Evolutionary conservation across 371 early-diverging fungal species (phyloP), one percentile per base, ranked within the genome.

Genomic region (Syncephalastrum sp.): DNA sequence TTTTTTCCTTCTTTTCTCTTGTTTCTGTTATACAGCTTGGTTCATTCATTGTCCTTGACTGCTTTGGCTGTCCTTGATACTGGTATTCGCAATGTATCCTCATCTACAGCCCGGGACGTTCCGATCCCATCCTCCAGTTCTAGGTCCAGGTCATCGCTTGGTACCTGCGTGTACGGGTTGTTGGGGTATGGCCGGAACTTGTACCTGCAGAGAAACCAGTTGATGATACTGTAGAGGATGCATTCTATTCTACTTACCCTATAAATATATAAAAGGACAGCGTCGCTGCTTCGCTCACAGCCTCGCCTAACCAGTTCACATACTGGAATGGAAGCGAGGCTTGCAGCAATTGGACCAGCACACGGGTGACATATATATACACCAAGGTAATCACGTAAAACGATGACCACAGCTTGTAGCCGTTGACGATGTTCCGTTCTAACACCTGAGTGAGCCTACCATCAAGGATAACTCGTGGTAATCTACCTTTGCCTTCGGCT

Each of bases 301-400:
- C 68, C 63, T 80, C 82, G 14, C 82, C 81, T 47, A 77, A 29
- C 84, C 84, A 83, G 4, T 59, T 71, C 7, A 82, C 76, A 59
- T 80, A 83, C 19, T 64, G 79, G 51, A 68, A 83, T 0, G 83
- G 82, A 3, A 83, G 63, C 0, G 73, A 68, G 13, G 73, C 79
- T 64, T 75, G 78, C 52, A 83, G 50, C 42, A 80, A 56, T 53
- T 72, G 68, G 21, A 81, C 79, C 53, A 83, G 43, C 42, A 83
- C 74, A 41, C 81, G 75, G 4, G 84, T 83, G 33, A 77, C 59
- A 24, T 82, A 83, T 47, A 83, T 71, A 52, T 83, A 82, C 1
- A 75, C 71, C 24, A 83, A 63, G 6, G 81, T 80, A n/a, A 82
- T 70, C 19, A 83, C 61, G 50, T 83, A 83, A 63, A 82, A 82